A percentile compares a stretch with the other conserved stretches of the same genome.
Evolutionary conservation across 441 rosid genomes (phyloP).

Genomic region (Erodium moschatum): DNA sequence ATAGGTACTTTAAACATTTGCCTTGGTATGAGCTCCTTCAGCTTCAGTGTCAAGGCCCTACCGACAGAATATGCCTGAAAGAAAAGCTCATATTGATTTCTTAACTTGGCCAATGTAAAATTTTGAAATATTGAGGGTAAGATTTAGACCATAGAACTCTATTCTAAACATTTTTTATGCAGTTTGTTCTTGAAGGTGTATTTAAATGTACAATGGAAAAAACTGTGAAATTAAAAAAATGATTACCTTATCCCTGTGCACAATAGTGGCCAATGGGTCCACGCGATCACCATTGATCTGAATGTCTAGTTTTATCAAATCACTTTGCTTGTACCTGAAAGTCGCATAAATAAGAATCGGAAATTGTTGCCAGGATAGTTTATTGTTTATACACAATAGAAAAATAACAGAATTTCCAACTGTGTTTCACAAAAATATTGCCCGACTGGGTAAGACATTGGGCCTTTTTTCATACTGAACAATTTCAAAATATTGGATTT

Average conservation of each 20-base stretch:
- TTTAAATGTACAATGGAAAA: background rate
- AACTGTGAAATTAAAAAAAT: background rate
- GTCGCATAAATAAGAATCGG: slow-evolving; percentile 19
- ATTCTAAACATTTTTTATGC: background rate
- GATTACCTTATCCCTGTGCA: slow-evolving; percentile 79
- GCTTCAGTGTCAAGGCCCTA: slow-evolving; percentile 86
- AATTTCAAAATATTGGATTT: too few relatives aligned
- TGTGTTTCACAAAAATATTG: too few relatives aligned
- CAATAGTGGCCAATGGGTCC: slow-evolving; percentile 85
- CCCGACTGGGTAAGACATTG: too few relatives aligned
- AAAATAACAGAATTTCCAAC: background rate
- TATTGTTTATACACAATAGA: background rate
- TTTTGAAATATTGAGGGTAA: background rate
- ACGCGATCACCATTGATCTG: slow-evolving; percentile 75
- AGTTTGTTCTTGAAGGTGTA: background rate
- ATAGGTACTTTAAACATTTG: slow-evolving; percentile 98
- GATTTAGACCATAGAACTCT: background rate
- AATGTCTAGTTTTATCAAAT: slow-evolving; percentile 78
- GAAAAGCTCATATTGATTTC: slow-evolving; percentile 17
- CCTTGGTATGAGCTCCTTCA: slow-evolving; percentile 94
- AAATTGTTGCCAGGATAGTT: slow-evolving; percentile 1
- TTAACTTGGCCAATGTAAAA: slow-evolving; percentile 12
- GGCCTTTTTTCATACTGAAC: too few relatives aligned
- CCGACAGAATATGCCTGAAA: slow-evolving; percentile 86
- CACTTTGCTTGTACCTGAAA: slow-evolving; percentile 69